Conservation (phyloP, 352 stramenopile species). For the Plasmopara halstedii region DNA sequence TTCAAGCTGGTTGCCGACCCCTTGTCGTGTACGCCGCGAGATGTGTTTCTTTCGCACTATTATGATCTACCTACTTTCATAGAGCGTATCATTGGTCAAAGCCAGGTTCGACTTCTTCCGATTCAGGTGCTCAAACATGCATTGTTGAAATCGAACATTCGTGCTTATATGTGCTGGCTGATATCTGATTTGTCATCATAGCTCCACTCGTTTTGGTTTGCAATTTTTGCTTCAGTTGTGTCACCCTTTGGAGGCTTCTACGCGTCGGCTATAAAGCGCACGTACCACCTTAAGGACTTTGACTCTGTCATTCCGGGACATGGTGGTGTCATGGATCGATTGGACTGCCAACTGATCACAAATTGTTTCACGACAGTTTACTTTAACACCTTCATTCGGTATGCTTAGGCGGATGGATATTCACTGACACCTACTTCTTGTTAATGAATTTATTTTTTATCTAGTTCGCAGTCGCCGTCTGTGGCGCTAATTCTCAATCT, state of each 20-base stretch:
- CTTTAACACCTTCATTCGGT: slow-evolving; percentile 96
- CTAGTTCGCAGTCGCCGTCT: slow-evolving; percentile 52
- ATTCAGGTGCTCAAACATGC: slow-evolving; percentile 41
- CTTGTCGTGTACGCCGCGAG: slow-evolving; percentile 50
- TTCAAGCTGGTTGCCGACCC: slow-evolving; percentile 60
- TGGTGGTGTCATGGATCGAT: slow-evolving; percentile 94
- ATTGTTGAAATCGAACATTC: not conserved
- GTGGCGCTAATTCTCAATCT: slow-evolving; percentile 71
- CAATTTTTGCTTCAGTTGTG: slow-evolving; percentile 96
- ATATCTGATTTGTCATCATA: not conserved
- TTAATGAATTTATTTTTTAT: not conserved
- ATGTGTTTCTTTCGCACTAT: slow-evolving; percentile 51
- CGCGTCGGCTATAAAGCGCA: slow-evolving; percentile 97
- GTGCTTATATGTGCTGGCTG: not conserved
- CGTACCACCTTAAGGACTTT: slow-evolving; percentile 99
- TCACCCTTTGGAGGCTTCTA: slow-evolving; percentile 99
- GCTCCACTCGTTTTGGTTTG: slow-evolving; percentile 95
- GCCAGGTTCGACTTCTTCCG: slow-evolving; percentile 77
- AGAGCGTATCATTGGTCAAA: slow-evolving; percentile 65
- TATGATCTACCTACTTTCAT: slow-evolving; percentile 71
- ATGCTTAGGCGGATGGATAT: too few species aligned
- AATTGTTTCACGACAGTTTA: slow-evolving; percentile 94
- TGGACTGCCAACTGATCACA: slow-evolving; percentile 97
- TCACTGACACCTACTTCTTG: too few species aligned
- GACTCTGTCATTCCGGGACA: slow-evolving; percentile 97